Evolutionary conservation across 2,329 filamentous ascomycete species (phyloP).

Genomic region (Pseudogymnoascus sp.): DNA sequence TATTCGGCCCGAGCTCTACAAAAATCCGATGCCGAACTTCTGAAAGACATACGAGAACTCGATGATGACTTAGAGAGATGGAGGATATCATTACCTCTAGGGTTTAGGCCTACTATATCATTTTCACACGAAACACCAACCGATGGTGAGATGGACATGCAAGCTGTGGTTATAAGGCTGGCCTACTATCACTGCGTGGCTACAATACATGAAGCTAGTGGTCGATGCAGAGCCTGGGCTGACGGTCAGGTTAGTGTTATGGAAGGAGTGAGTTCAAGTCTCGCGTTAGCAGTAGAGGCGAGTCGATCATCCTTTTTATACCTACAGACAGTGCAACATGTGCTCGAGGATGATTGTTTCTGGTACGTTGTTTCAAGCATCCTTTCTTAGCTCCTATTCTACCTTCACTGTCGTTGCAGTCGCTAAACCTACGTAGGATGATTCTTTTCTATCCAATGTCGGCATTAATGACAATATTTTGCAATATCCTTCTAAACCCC

Average conservation of each 20-base stretch:
- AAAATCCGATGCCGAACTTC: conserved; percentile 47
- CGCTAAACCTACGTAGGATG: conserved; percentile 34
- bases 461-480: conserved; percentile 47
- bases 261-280: conserved; percentile 44
- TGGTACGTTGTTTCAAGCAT: conserved; percentile 32
- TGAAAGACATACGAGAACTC: conserved; percentile 48
- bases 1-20: conserved; percentile 42
- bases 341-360: conserved; percentile 41
- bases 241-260: conserved; percentile 31
- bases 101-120: conserved; percentile 42
- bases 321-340: conserved; percentile 36
- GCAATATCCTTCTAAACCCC: conserved; percentile 45
- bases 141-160: conserved; percentile 34
- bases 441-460: conserved; percentile 50
- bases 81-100: conserved; percentile 41
- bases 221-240: conserved; percentile 40
- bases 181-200: conserved; percentile 51
- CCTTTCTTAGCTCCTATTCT: conserved; percentile 28
- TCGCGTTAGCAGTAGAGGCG: conserved; percentile 47
- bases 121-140: conserved; percentile 29
- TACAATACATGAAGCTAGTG: conserved; percentile 48
- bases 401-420: conserved; percentile 27
- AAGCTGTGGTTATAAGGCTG: conserved; percentile 41
- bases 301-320: conserved; percentile 48
- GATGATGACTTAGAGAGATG: conserved; percentile 51